Evolutionary conservation across 129 eudicot genomes (phyloP).

Genomic region (Pulicaria dysenterica): DNA sequence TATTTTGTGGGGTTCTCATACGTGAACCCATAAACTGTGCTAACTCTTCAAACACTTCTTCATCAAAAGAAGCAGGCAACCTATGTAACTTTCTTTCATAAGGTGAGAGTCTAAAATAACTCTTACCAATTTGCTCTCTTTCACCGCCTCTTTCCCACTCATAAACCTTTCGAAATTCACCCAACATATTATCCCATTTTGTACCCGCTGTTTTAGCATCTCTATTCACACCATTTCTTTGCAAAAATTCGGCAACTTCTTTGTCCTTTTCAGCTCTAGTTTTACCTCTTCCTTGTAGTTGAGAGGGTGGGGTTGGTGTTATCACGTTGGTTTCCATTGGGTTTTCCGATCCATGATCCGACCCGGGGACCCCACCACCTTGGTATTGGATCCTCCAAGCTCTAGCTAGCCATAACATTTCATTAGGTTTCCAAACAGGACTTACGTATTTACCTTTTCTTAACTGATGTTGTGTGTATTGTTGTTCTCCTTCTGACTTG

Average conservation of each 20-base stretch:
- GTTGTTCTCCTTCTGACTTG: constrained; percentile 32
- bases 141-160: constrained; percentile 84
- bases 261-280: constrained; percentile 73
- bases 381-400: constrained; percentile 83
- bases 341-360: constrained; percentile 28
- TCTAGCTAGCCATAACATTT: constrained; percentile 71
- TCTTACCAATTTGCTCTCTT: constrained; percentile 66
- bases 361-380: constrained; percentile 32
- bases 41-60: constrained; percentile 74
- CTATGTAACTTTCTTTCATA: constrained; percentile 62
- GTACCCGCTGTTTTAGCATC: constrained; percentile 86
- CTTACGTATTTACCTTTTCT: constrained; percentile 80
- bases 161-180: constrained; percentile 73
- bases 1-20: constrained; percentile 47
- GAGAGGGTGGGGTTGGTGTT: constrained; percentile 16
- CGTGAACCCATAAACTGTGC: constrained; percentile 77
- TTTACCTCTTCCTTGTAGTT: constrained; percentile 54
- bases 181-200: constrained; percentile 90
- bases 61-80: constrained; percentile 82
- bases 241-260: constrained; percentile 69
- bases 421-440: constrained; percentile 88
- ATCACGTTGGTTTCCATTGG: constrained; percentile 8
- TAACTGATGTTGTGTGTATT: constrained; percentile 50
- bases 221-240: constrained; percentile 61
- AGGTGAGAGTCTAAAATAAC: constrained; percentile 71